phyloP scores from a whole-genome alignment of 257 asterid species.

The Primulina huaijiensis region DNA sequence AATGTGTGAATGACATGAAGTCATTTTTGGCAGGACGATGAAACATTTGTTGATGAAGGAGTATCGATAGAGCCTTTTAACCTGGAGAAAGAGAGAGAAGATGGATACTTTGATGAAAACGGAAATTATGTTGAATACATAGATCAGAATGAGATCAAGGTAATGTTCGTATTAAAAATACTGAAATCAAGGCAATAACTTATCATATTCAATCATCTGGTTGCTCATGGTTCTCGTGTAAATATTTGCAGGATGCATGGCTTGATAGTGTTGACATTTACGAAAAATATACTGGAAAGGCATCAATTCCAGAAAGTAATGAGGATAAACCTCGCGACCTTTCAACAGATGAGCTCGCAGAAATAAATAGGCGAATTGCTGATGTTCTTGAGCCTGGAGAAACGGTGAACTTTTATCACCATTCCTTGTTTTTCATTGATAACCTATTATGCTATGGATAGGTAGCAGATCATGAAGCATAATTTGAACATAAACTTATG shows the following conservation, averaged over 20 bases:
- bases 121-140: slow-evolving; percentile 86
- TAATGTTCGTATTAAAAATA: slow-evolving; percentile 13
- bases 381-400: slow-evolving; percentile 88
- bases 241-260: slow-evolving; percentile 87
- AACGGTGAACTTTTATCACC: slow-evolving; percentile 46
- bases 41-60: slow-evolving; percentile 75
- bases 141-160: slow-evolving; percentile 71
- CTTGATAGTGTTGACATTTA: slow-evolving; percentile 73
- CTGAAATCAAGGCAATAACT: background rate
- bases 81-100: slow-evolving; percentile 86
- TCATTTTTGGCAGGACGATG: slow-evolving; percentile 62
- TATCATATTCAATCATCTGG: slow-evolving; percentile 21
- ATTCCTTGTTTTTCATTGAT: slow-evolving; percentile 8
- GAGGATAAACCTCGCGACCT: slow-evolving; percentile 65
- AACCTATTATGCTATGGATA: background rate
- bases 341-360: slow-evolving; percentile 67
- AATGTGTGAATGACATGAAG: slow-evolving; percentile 16
- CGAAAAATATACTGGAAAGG: slow-evolving; percentile 37
- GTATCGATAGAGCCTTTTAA: slow-evolving; percentile 75
- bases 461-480: slow-evolving; percentile 1
- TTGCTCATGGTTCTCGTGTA: slow-evolving; percentile 21
- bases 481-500: slow-evolving; percentile 3
- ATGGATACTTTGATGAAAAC: slow-evolving; percentile 85
- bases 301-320: slow-evolving; percentile 25
- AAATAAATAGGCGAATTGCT: slow-evolving; percentile 85